Evolutionary conservation across 2,329 filamentous ascomycete species (phyloP).

Genomic region (Alternaria sp.): DNA sequence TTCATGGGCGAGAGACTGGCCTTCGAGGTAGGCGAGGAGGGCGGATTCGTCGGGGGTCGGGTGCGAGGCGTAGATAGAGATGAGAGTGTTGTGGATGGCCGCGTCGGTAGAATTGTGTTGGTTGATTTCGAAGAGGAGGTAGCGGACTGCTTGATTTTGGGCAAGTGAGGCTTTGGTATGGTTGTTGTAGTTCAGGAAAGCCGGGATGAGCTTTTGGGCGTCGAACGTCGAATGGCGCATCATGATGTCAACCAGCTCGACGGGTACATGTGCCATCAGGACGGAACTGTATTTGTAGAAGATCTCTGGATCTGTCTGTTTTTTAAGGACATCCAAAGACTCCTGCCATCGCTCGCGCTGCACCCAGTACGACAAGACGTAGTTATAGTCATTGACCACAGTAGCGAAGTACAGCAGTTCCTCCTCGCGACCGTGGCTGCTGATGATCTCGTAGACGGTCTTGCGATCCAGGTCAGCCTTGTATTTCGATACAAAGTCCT

Average conservation of each 20-base stretch:
- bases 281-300: constrained; percentile 98
- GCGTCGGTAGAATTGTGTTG: constrained; percentile 80
- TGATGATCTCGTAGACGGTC: constrained; percentile 94
- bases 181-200: constrained; percentile 91
- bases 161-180: constrained; percentile 71
- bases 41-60: constrained; percentile 83
- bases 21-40: constrained; percentile 86
- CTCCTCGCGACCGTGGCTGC: constrained; percentile 91
- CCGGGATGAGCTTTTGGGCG: constrained; percentile 87
- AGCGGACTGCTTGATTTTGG: constrained; percentile 88
- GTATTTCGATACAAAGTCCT: constrained; percentile 85
- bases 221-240: constrained; percentile 90
- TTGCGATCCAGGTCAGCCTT: constrained; percentile 88
- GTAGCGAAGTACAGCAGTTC: constrained; percentile 93
- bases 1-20: constrained; percentile 77
- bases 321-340: constrained; percentile 86
- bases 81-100: constrained; percentile 94
- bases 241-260: constrained; percentile 90
- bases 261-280: constrained; percentile 87
- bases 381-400: constrained; percentile 88
- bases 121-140: constrained; percentile 92
- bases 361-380: constrained; percentile 95
- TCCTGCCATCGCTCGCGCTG: constrained; percentile 93
- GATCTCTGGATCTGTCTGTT: constrained; percentile 88
- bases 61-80: constrained; percentile 93